A percentile compares a stretch with the other conserved stretches of the same genome.
Evolutionary conservation across 768 basidiomycete genomes (phyloP).

Genomic region (Lentinula aciculospora): DNA sequence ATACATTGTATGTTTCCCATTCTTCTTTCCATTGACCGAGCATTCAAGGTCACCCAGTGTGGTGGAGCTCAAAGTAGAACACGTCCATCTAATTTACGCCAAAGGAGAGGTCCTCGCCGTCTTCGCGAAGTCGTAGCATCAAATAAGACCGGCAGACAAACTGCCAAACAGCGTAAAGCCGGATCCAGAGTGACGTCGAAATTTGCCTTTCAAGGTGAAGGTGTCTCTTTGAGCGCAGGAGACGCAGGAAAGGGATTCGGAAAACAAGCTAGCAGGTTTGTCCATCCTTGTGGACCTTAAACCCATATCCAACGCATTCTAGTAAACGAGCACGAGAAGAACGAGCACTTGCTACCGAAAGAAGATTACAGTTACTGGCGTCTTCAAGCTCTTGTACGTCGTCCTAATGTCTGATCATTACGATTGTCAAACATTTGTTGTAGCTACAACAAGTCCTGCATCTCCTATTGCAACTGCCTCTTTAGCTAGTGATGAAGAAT

Average conservation of each 20-base stretch:
- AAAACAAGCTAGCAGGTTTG: conserved; percentile 64
- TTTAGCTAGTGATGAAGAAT: conserved; percentile 15
- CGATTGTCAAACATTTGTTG: not conserved
- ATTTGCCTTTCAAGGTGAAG: conserved; percentile 53
- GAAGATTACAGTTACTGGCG: conserved; percentile 45
- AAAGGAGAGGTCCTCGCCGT: conserved; percentile 29
- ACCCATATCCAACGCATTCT: not conserved
- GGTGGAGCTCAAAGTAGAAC: conserved; percentile 70
- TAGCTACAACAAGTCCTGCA: not conserved
- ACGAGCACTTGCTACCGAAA: conserved; percentile 70
- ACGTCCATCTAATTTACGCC: conserved; percentile 44
- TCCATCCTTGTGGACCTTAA: not conserved
- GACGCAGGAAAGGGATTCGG: conserved; percentile 49
- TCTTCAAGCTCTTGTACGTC: conserved; percentile 18
- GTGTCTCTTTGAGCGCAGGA: conserved; percentile 43
- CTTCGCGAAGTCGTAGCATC: conserved; percentile 43
- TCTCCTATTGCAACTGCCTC: conserved; percentile 8
- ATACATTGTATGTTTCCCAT: conserved; percentile 49
- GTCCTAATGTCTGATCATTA: not conserved
- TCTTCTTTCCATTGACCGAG: not conserved
- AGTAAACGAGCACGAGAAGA: conserved; percentile 81
- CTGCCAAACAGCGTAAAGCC: conserved; percentile 63
- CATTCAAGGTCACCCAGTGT: conserved; percentile 32
- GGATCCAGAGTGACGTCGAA: conserved; percentile 63
- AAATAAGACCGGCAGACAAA: conserved; percentile 53